These are phyloP conservation scores for Hyphopichia burtonii DNA, from an alignment of 1,139 yeast genomes.

Conservation along the genomic window DNA sequence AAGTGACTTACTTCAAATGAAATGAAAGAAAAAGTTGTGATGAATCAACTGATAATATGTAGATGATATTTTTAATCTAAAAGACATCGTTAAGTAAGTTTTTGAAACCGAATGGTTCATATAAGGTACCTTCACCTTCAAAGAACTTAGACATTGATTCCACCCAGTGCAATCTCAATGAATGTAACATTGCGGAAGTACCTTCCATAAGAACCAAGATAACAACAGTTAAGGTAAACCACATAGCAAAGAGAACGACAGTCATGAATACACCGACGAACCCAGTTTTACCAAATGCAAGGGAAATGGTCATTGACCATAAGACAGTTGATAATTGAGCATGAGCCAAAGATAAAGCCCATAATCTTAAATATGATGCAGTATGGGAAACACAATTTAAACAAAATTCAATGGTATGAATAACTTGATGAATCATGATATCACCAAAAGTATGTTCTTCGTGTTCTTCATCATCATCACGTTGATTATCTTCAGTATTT, in stretches of 20 bases:
- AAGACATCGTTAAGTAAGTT: conserved; percentile 5
- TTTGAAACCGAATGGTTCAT: conserved; percentile 73
- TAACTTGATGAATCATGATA: conserved; percentile 94
- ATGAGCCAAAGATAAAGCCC: conserved; percentile 98
- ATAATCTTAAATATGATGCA: conserved; percentile 90
- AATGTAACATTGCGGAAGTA: conserved; percentile 97
- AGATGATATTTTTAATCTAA: neutral
- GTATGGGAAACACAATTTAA: conserved; percentile 97
- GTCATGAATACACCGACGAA: conserved; percentile 66
- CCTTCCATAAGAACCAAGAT: conserved; percentile 98
- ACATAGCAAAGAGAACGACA: conserved; percentile 82
- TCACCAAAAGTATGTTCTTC: conserved; percentile 81
- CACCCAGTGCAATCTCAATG: conserved; percentile 96
- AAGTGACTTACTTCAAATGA: neutral
- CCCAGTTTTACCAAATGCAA: conserved; percentile 73
- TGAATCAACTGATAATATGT: neutral
- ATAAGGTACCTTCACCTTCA: conserved; percentile 91
- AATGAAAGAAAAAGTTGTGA: neutral
- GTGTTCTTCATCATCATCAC: conserved; percentile 37
- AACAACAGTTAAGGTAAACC: conserved; percentile 90
- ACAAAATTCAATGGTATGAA: conserved; percentile 97
- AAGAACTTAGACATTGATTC: conserved; percentile 98
- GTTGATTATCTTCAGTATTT: conserved; percentile 32
- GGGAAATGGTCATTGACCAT: conserved; percentile 92
- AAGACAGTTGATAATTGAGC: conserved; percentile 91